These are phyloP conservation scores for Alternaria sp. DNA, from an alignment of 2,329 filamentous ascomycete genomes.

Conservation along the genomic window DNA sequence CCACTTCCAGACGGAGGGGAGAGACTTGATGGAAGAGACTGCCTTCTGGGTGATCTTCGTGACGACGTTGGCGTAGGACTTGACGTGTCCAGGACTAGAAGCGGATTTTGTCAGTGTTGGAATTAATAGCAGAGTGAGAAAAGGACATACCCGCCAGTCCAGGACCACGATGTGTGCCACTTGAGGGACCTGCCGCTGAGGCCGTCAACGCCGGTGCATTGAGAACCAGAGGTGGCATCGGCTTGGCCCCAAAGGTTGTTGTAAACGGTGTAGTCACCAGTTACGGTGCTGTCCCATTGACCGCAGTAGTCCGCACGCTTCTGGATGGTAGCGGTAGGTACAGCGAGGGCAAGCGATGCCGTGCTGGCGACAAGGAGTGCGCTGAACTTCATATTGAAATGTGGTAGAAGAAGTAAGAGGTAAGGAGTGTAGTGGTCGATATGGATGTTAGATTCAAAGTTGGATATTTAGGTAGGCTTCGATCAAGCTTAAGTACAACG, in stretches of 20 bases:
- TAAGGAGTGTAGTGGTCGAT: background rate
- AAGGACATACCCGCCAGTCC: conserved; percentile 50
- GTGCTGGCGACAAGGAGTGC: conserved; percentile 36
- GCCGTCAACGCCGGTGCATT: conserved; percentile 56
- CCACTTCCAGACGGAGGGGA: conserved; percentile 59
- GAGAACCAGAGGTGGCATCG: conserved; percentile 54
- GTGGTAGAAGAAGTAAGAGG: background rate
- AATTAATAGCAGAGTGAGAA: background rate
- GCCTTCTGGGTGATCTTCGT: conserved; percentile 45
- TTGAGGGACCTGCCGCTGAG: conserved; percentile 49
- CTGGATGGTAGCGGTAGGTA: conserved; percentile 36
- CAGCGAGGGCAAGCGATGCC: conserved; percentile 40
- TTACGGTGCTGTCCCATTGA: conserved; percentile 40
- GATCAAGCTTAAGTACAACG: conserved; percentile 22
- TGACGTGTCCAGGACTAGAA: conserved; percentile 45
- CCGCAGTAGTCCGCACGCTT: conserved; percentile 47
- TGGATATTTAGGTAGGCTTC: conserved; percentile 10
- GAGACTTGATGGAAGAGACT: conserved; percentile 50
- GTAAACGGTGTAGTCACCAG: conserved; percentile 46
- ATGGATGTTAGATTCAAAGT: background rate
- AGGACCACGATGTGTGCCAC: conserved; percentile 58
- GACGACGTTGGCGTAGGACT: conserved; percentile 56
- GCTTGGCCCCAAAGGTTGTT: conserved; percentile 57
- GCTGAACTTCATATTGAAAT: conserved; percentile 41
- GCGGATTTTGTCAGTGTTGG: conserved; percentile 6